Evolutionary conservation across 129 eudicot genomes (phyloP).

Genomic region (Lactuca sativa): DNA sequence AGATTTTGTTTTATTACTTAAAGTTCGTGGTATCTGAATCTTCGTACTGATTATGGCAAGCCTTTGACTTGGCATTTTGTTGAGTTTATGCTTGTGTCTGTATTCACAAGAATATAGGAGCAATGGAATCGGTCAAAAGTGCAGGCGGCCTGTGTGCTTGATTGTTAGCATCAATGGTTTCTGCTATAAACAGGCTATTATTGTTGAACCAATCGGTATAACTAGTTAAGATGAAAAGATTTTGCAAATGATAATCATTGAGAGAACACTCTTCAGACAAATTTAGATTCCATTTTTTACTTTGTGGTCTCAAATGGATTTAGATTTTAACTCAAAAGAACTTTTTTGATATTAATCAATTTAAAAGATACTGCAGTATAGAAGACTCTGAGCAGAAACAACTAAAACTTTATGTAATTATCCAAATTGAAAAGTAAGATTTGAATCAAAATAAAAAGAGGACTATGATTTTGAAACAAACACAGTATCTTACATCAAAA

Average conservation of each 20-base stretch:
- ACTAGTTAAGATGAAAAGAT: background rate
- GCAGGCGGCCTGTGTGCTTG: background rate
- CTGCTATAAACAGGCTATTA: conserved; percentile 7
- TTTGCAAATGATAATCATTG: conserved; percentile 1
- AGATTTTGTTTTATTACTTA: background rate
- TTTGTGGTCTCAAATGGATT: conserved; percentile 6
- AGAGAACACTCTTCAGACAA: too few species aligned
- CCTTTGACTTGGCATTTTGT: background rate
- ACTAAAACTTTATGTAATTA: too few species aligned
- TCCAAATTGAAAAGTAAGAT: too few species aligned
- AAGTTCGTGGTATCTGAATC: background rate
- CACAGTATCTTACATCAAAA: too few species aligned
- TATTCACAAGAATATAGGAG: background rate
- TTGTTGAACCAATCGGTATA: conserved; percentile 1
- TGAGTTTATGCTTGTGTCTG: background rate
- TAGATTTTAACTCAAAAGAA: background rate
- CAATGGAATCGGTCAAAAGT: background rate
- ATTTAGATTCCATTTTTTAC: conserved; percentile 3
- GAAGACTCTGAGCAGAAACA: too few species aligned
- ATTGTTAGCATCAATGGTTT: conserved; percentile 3
- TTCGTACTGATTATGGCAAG: background rate
- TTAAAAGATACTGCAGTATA: too few species aligned
- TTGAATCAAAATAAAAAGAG: too few species aligned
- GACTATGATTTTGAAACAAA: too few species aligned
- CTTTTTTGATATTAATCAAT: conserved; percentile 2